Evolutionary conservation across 202 grass and related monocot species (phyloP), one percentile per base, ranked within the genome.

Genomic region (Bolboschoenoplectus hybrid): DNA sequence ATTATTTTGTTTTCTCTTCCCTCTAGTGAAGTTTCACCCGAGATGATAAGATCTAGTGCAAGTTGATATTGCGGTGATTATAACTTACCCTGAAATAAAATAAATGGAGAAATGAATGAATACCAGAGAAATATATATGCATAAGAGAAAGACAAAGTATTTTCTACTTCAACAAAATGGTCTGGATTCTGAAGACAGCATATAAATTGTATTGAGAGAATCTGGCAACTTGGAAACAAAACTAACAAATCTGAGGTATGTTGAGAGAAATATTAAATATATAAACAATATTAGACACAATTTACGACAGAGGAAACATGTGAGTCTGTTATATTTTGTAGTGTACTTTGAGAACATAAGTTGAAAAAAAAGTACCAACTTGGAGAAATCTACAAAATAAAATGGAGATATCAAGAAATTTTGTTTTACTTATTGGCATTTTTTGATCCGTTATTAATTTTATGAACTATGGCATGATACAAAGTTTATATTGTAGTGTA

Each of bases 101-200:
- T 81, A 65, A 63, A 81, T 82, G 8, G 36, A 35, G 11, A 79
- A 89, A 73, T 83, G 74, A 89, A 73, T 86, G 69, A 89, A 75
- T 74, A 46, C 49, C 41, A 41, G 82, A 51, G 55, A 85, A 6
- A 80, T 39, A 71, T 76, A 80, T 39, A 71, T 76, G 19, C 10
- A 66, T 46, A 81, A 72, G 83, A 46, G 84, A 63, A 72, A 83
- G 88, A 93, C 86, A 87, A 41, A 74, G 92, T 85, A 91, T 87
- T 66, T 89, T 88, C 88, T 80, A 82, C 17, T 82, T 73, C 82
- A 81, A 91, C 64, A 81, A 86, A 82, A 69, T 19, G 53, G 61
- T 82, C 41, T 87, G 83, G 85, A 80, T 86, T 90, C 65, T 71
- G 81, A 40, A 92, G 86, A 91, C 88, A 91, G 81, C 76, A 90